phyloP scores from a whole-genome alignment of 192 early-diverging fungal genomes.

The Entomortierella chlamydospora region DNA sequence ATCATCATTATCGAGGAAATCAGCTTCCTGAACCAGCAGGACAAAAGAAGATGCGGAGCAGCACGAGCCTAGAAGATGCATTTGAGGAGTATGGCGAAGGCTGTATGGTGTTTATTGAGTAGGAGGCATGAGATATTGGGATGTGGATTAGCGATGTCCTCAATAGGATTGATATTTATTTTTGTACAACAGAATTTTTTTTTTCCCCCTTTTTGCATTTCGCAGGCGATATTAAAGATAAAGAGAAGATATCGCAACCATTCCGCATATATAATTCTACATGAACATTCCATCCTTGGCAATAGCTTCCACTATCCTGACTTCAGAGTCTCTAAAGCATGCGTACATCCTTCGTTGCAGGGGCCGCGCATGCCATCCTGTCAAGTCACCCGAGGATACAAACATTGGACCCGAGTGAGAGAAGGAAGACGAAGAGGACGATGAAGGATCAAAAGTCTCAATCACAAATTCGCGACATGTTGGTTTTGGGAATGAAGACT shows the following conservation, averaged over 20 bases:
- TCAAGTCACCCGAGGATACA: background rate
- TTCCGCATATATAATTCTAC: background rate
- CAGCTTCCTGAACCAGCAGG: constrained; percentile 34
- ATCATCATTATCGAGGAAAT: constrained; percentile 39
- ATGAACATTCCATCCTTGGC: constrained; percentile 42
- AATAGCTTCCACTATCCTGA: constrained; percentile 44
- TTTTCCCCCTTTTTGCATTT: background rate
- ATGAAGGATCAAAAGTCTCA: constrained; percentile 51
- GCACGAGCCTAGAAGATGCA: constrained; percentile 18
- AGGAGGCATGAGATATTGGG: background rate
- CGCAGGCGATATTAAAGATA: background rate
- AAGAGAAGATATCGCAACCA: no score
- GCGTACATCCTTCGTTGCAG: constrained; percentile 15
- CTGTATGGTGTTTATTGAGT: constrained; percentile 43
- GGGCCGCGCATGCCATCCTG: constrained; percentile 7
- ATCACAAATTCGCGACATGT: constrained; percentile 67
- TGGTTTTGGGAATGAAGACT: constrained; percentile 60
- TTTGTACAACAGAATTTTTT: background rate
- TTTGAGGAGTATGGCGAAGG: constrained; percentile 50
- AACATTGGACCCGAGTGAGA: background rate
- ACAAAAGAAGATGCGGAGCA: constrained; percentile 40
- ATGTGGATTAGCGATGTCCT: background rate
- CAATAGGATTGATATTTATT: background rate
- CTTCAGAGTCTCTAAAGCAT: constrained; percentile 29
- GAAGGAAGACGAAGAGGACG: background rate